Evolutionary conservation across 768 basidiomycete species (phyloP).

Genomic region (Fistulinella prunicolor): DNA sequence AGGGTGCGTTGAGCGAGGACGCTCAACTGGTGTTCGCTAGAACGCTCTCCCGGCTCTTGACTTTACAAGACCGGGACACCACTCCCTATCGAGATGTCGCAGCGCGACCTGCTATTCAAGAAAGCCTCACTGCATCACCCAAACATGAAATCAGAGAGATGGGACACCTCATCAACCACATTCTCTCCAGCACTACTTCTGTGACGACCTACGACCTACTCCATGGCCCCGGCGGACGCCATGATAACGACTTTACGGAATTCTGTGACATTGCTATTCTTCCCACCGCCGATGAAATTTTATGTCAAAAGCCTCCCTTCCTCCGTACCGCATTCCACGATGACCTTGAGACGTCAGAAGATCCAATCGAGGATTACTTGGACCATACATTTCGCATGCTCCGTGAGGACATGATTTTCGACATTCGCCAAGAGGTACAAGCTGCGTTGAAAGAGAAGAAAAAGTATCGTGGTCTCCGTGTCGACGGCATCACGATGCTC

Average conservation of each 20-base stretch:
- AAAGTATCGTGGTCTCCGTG: conserved; percentile 35
- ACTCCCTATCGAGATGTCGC: conserved; percentile 39
- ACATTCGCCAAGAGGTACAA: conserved; percentile 57
- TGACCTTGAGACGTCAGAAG: conserved; percentile 37
- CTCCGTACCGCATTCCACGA: conserved; percentile 48
- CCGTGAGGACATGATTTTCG: conserved; percentile 62
- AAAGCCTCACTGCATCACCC: conserved; percentile 22
- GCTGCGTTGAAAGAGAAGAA: conserved; percentile 43
- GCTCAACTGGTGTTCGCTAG: conserved; percentile 43
- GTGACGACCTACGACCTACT: too few relatives aligned
- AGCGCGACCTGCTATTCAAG: conserved; percentile 25
- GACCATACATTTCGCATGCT: conserved; percentile 67
- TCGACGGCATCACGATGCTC: conserved; percentile 38
- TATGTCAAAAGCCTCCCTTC: conserved; percentile 45
- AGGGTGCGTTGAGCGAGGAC: conserved; percentile 29
- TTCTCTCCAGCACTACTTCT: too few relatives aligned
- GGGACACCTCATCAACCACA: conserved; percentile 41
- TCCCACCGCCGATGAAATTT: conserved; percentile 62
- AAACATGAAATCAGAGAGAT: conserved; percentile 26
- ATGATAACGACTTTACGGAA: conserved; percentile 64
- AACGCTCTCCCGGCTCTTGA: conserved; percentile 40
- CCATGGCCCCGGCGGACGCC: conserved; percentile 62
- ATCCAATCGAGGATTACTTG: conserved; percentile 46
- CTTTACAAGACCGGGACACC: conserved; percentile 33
- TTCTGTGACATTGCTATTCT: conserved; percentile 61